Conservation (phyloP, 2,329 filamentous ascomycete species). For the Pseudogymnoascus sp. region DNA sequence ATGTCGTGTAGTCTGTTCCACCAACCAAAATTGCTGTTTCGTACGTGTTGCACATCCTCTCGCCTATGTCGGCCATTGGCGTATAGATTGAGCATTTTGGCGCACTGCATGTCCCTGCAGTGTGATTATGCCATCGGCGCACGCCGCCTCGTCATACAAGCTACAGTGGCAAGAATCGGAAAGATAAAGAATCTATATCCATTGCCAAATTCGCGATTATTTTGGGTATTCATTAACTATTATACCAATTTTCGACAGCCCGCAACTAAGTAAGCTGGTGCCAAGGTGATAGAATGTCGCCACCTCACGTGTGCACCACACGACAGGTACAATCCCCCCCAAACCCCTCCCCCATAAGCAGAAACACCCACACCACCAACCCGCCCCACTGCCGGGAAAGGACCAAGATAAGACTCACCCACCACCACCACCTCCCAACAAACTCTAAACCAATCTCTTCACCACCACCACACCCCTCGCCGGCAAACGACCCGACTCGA, state of each 20-base stretch:
- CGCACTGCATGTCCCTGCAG: neutral
- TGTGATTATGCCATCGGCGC: conserved; percentile 4
- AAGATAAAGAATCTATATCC: neutral
- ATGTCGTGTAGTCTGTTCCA: neutral
- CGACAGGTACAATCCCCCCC: neutral
- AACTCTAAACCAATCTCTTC: conserved; percentile 6
- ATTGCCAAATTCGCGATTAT: neutral
- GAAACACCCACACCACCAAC: neutral
- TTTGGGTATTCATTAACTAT: neutral
- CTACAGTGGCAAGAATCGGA: neutral
- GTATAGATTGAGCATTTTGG: neutral
- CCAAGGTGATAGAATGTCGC: neutral
- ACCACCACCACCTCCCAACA: conserved; percentile 1
- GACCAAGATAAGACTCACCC: conserved; percentile 8
- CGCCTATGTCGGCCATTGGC: neutral
- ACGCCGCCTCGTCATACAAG: conserved; percentile 2
- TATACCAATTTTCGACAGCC: neutral
- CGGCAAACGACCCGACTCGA: neutral
- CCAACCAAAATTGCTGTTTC: neutral
- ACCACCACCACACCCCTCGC: neutral
- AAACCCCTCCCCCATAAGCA: neutral
- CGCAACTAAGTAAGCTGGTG: neutral
- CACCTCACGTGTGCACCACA: conserved; percentile 2
- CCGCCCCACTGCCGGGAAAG: conserved; percentile 3
- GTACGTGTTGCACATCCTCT: neutral